These are phyloP conservation scores for Metschnikowia borealis DNA, from an alignment of 805 yeast genomes.

Conservation along the genomic window DNA sequence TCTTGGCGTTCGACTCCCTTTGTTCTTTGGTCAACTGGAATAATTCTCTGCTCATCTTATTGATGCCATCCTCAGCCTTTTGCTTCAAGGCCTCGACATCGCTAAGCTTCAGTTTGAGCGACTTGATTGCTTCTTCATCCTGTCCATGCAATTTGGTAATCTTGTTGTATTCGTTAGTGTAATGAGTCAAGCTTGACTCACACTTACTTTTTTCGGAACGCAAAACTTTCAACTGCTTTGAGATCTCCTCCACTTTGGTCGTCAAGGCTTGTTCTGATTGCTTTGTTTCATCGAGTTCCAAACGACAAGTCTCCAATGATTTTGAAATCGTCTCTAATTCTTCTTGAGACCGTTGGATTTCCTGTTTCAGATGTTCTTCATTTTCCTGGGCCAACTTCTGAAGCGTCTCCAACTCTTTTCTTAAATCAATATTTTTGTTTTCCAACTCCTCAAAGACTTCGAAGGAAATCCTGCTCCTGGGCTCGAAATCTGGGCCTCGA, in stretches of 20 bases:
- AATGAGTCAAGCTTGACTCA: constrained; percentile 26
- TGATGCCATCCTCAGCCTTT: constrained; percentile 81
- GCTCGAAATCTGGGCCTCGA: constrained; percentile 71
- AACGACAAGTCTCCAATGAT: constrained; percentile 9
- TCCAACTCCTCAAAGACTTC: constrained; percentile 52
- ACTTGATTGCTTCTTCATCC: constrained; percentile 24
- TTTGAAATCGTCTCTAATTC: constrained; percentile 23
- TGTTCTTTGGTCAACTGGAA: constrained; percentile 61
- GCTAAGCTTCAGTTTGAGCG: constrained; percentile 30
- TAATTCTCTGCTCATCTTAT: constrained; percentile 84
- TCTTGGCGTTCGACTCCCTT: constrained; percentile 43
- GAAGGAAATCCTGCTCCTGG: constrained; percentile 60
- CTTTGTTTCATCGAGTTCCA: constrained; percentile 20
- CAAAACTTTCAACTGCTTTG: constrained; percentile 20
- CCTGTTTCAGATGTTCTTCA: constrained; percentile 19
- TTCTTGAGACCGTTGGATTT: constrained; percentile 12
- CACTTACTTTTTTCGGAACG: constrained; percentile 31
- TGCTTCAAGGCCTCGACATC: constrained; percentile 42
- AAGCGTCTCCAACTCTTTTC: constrained; percentile 21
- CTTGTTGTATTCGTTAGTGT: constrained; percentile 30
- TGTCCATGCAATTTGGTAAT: constrained; percentile 23
- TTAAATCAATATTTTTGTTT: constrained; percentile 27
- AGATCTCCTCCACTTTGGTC: constrained; percentile 20
- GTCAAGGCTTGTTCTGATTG: constrained; percentile 20
- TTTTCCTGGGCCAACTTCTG: constrained; percentile 16